Conservation (phyloP, 225 moss, liverwort and hornwort genomes). For the Bryum argenteum region DNA sequence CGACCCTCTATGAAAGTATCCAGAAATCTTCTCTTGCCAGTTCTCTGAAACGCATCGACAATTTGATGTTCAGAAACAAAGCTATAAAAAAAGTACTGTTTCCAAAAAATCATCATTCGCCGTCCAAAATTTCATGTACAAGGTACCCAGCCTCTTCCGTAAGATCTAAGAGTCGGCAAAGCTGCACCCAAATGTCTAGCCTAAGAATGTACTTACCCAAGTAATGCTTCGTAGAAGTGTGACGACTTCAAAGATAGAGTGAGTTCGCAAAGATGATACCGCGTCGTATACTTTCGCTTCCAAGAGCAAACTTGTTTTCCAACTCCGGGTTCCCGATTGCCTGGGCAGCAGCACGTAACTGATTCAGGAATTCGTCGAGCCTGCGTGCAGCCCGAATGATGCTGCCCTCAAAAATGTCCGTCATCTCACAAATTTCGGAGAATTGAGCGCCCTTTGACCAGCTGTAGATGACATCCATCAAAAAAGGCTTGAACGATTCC, state of each 20-base stretch:
- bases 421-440: slow-evolving; percentile 89
- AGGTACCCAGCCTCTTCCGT: slow-evolving; percentile 22
- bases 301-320: slow-evolving; percentile 83
- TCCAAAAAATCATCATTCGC: too few relatives aligned
- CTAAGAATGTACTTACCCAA: slow-evolving; percentile 38
- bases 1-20: too few relatives aligned
- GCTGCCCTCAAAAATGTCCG: slow-evolving; percentile 98
- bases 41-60: too few relatives aligned
- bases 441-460: slow-evolving; percentile 96
- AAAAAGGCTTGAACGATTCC: slow-evolving; percentile 83
- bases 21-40: too few relatives aligned
- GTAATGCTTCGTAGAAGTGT: slow-evolving; percentile 29
- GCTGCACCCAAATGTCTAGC: slow-evolving; percentile 43
- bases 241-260: slow-evolving; percentile 64
- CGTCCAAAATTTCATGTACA: slow-evolving; percentile 35
- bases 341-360: slow-evolving; percentile 80
- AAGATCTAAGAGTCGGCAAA: slow-evolving; percentile 37
- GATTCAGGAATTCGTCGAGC: slow-evolving; percentile 95
- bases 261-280: slow-evolving; percentile 98
- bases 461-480: slow-evolving; percentile 95
- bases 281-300: slow-evolving; percentile 93
- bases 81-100: too few relatives aligned
- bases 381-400: slow-evolving; percentile 89
- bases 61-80: too few relatives aligned
- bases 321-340: slow-evolving; percentile 88